phyloP scores from a whole-genome alignment of 768 basidiomycete genomes.

The Phanerochaete sordida region DNA sequence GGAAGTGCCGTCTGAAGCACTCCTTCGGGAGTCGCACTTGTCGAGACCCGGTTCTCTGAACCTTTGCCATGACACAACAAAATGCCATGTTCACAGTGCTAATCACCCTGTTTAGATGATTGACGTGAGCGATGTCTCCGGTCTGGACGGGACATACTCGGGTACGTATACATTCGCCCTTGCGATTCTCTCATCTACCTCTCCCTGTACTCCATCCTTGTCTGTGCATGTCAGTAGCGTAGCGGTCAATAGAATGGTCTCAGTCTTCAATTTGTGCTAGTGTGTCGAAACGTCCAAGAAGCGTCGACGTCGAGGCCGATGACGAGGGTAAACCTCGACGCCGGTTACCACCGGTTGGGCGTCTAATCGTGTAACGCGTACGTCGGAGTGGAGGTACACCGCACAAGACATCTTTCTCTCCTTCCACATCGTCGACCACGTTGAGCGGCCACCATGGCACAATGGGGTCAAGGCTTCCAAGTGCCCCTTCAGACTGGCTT shows the following conservation, averaged over 20 bases:
- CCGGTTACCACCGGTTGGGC: neutral
- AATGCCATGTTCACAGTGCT: neutral
- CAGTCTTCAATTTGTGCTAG: neutral
- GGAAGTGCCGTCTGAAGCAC: conserved; percentile 29
- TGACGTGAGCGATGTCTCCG: neutral
- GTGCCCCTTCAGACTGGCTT: conserved; percentile 75
- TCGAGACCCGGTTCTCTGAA: conserved; percentile 20
- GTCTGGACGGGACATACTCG: too few species aligned
- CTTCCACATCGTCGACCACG: conserved; percentile 3
- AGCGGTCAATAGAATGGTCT: neutral
- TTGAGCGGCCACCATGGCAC: conserved; percentile 52
- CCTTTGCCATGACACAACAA: neutral
- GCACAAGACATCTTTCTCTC: neutral
- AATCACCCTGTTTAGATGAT: neutral
- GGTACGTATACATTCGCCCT: neutral
- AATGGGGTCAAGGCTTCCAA: conserved; percentile 73
- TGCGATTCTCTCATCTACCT: too few species aligned
- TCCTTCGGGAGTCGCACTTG: conserved; percentile 14
- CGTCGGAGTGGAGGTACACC: neutral
- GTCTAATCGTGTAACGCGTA: conserved; percentile 1
- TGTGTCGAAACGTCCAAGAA: too few species aligned
- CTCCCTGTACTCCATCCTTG: too few species aligned
- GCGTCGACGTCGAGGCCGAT: neutral
- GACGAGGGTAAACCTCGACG: neutral
- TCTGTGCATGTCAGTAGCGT: too few species aligned